Conservation (phyloP, 176 grass and related monocot genomes). For the Hsuehochloa calcarea region DNA sequence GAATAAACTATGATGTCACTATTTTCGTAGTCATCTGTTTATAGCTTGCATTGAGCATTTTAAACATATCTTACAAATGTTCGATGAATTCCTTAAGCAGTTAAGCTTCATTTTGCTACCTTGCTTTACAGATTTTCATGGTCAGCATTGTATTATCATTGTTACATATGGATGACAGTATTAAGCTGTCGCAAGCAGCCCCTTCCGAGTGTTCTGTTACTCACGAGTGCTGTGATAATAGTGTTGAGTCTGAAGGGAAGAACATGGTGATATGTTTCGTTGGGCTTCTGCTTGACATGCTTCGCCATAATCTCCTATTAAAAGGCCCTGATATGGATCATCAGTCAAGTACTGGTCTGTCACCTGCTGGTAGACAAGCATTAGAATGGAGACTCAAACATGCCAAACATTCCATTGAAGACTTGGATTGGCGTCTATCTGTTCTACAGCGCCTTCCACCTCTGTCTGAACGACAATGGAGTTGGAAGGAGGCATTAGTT, state of each 20-base stretch:
- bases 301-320: slow-evolving; percentile 55
- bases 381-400: slow-evolving; percentile 89
- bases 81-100: not conserved
- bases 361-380: slow-evolving; percentile 55
- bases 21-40: not conserved
- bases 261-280: slow-evolving; percentile 66
- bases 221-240: slow-evolving; percentile 37
- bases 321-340: slow-evolving; percentile 52
- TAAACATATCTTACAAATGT: not conserved
- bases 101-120: slow-evolving; percentile 16
- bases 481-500: slow-evolving; percentile 97
- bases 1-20: not conserved
- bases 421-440: slow-evolving; percentile 89
- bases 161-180: slow-evolving; percentile 66
- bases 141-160: slow-evolving; percentile 77
- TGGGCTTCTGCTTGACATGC: slow-evolving; percentile 68
- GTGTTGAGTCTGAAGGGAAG: slow-evolving; percentile 49
- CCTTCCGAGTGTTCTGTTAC: slow-evolving; percentile 32
- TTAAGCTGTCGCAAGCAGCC: slow-evolving; percentile 43
- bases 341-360: slow-evolving; percentile 45
- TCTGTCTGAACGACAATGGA: slow-evolving; percentile 67
- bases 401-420: slow-evolving; percentile 66
- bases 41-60: not conserved
- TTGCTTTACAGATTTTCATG: slow-evolving; percentile 76
- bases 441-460: slow-evolving; percentile 77